phyloP scores from a whole-genome alignment of 2,329 filamentous ascomycete species.

The Hirsutella minnesotensis region DNA sequence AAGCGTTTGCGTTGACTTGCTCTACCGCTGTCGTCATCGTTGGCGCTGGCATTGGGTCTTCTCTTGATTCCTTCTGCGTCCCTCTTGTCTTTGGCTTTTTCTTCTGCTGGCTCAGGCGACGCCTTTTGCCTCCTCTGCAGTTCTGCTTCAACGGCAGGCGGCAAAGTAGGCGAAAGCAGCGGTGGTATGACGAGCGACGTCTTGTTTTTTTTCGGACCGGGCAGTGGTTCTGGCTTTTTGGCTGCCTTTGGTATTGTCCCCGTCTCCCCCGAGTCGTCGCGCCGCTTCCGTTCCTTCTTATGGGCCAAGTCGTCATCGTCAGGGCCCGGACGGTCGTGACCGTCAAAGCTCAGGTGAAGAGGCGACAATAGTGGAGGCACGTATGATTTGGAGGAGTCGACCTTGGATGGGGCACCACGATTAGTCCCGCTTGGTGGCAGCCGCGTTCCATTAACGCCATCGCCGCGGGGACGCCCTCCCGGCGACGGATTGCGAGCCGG shows the following conservation, averaged over 20 bases:
- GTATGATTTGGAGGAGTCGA: constrained; percentile 24
- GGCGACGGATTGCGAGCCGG: constrained; percentile 20
- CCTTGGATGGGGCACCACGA: constrained; percentile 24
- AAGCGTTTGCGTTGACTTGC: constrained; percentile 15
- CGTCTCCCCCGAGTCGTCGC: constrained; percentile 16
- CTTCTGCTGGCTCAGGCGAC: constrained; percentile 11
- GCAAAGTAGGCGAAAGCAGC: constrained; percentile 44
- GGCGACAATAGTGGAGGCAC: constrained; percentile 44
- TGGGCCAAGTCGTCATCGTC: constrained; percentile 13
- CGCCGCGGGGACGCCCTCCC: constrained; percentile 24
- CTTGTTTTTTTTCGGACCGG: constrained; percentile 24
- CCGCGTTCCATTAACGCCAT: constrained; percentile 30
- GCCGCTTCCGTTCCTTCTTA: constrained; percentile 18
- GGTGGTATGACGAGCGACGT: constrained; percentile 29
- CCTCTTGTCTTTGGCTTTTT: constrained; percentile 9
- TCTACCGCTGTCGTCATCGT: constrained; percentile 18
- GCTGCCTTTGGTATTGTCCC: constrained; percentile 15
- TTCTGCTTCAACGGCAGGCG: constrained; percentile 34
- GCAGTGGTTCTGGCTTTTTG: constrained; percentile 15
- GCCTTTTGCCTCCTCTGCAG: constrained; percentile 19
- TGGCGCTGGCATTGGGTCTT: constrained; percentile 10
- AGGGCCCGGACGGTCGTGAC: constrained; percentile 11
- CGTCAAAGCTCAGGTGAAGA: constrained; percentile 32
- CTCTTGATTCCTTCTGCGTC: constrained; percentile 13
- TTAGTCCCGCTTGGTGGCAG: constrained; percentile 20